These are phyloP conservation scores for Lyophyllum decastes DNA, from an alignment of 768 basidiomycete species.

Conservation along the genomic window DNA sequence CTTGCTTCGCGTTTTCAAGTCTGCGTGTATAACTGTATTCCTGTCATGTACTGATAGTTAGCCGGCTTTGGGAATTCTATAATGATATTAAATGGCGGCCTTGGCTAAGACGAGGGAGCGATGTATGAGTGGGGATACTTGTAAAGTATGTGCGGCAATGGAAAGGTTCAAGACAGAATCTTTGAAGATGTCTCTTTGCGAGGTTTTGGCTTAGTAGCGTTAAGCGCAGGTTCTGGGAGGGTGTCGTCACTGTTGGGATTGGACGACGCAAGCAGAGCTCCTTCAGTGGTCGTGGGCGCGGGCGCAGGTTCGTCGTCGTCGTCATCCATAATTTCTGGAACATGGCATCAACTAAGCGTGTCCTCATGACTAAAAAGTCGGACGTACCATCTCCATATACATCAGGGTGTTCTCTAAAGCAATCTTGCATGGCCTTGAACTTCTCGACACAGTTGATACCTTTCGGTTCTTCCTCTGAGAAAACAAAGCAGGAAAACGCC, in stretches of 20 bases:
- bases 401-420: conserved; percentile 95
- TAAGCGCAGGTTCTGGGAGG: not conserved
- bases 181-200: not conserved
- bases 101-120: not conserved
- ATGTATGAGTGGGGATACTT: conserved; percentile 12
- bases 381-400: conserved; percentile 89
- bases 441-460: conserved; percentile 97
- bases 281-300: conserved; percentile 12
- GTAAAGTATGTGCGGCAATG: not conserved
- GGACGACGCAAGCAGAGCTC: conserved; percentile 1
- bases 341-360: not conserved
- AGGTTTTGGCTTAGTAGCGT: not conserved
- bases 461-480: conserved; percentile 93
- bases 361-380: conserved; percentile 8
- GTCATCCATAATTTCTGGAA: conserved; percentile 67
- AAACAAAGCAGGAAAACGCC: conserved; percentile 96
- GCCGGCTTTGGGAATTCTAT: conserved; percentile 8
- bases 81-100: conserved; percentile 9
- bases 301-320: conserved; percentile 44
- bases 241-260: not conserved
- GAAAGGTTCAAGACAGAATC: not conserved
- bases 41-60: not conserved
- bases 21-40: conserved; percentile 3
- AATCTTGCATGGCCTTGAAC: conserved; percentile 97
- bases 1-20: conserved; percentile 19